phyloP scores from a whole-genome alignment of 352 stramenopile genomes.

The Phytopythium kandeliae region DNA sequence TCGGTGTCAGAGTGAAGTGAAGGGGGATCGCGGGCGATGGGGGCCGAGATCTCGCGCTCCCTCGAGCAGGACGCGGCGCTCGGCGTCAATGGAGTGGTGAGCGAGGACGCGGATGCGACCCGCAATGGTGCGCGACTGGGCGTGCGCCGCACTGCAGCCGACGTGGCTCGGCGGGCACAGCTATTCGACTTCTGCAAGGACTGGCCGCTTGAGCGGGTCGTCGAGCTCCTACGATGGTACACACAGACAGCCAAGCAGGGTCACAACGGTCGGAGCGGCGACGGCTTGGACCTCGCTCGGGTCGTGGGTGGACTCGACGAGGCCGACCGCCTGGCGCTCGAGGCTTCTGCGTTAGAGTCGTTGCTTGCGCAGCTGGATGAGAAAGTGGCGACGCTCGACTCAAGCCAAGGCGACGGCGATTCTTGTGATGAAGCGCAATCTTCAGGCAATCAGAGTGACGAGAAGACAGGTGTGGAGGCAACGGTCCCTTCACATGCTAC shows the following conservation, averaged over 20 bases:
- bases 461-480: constrained; percentile 1
- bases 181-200: constrained; percentile 54
- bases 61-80: constrained; percentile 34
- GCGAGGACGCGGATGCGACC: constrained; percentile 12
- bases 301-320: constrained; percentile 4
- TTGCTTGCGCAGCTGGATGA: constrained; percentile 37
- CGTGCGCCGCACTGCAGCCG: constrained; percentile 24
- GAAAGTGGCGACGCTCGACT: constrained; percentile 20
- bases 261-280: background rate
- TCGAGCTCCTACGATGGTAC: constrained; percentile 60
- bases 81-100: constrained; percentile 36
- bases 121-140: background rate
- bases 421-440: background rate
- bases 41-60: constrained; percentile 32
- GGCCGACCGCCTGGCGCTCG: constrained; percentile 28
- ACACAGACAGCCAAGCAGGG: constrained; percentile 22
- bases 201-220: constrained; percentile 48
- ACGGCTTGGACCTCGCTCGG: background rate
- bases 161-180: constrained; percentile 38
- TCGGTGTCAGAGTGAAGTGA: no score
- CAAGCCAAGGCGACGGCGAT: constrained; percentile 4
- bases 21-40: constrained; percentile 19
- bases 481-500: no score
- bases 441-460: background rate
- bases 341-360: constrained; percentile 23